Conservation (phyloP, 2,329 filamentous ascomycete genomes). For the Epichloe glyceriae region DNA sequence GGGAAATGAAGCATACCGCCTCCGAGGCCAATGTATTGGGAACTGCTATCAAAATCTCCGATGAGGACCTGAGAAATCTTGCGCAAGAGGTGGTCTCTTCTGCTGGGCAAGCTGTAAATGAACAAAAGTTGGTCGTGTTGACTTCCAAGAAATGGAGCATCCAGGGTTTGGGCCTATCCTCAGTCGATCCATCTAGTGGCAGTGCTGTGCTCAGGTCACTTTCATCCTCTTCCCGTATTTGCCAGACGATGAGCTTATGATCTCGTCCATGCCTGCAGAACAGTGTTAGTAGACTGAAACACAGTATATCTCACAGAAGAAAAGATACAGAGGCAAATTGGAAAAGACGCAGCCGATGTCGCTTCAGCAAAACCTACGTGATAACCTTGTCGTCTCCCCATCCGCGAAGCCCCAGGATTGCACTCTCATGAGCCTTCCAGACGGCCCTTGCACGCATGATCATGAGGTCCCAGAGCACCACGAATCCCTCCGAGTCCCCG, state of each 20-base stretch:
- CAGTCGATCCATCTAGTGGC: slow-evolving; percentile 50
- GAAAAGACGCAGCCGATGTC: background rate
- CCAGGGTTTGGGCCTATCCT: slow-evolving; percentile 56
- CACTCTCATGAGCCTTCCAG: slow-evolving; percentile 72
- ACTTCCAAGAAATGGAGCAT: slow-evolving; percentile 72
- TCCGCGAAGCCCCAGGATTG: slow-evolving; percentile 60
- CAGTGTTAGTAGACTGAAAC: background rate
- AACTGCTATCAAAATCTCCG: slow-evolving; percentile 57
- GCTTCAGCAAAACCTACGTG: slow-evolving; percentile 49
- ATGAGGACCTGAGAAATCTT: slow-evolving; percentile 11
- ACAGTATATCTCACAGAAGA: background rate
- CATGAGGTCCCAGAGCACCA: slow-evolving; percentile 73
- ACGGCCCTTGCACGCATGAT: slow-evolving; percentile 71
- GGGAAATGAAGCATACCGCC: slow-evolving; percentile 33
- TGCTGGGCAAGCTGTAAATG: slow-evolving; percentile 52
- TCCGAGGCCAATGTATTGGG: slow-evolving; percentile 67
- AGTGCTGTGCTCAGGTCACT: slow-evolving; percentile 50
- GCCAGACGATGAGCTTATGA: slow-evolving; percentile 77
- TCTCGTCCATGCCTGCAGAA: slow-evolving; percentile 70
- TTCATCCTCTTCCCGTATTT: slow-evolving; percentile 49
- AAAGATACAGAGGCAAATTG: background rate
- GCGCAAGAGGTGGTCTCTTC: slow-evolving; percentile 13
- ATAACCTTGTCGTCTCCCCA: slow-evolving; percentile 67
- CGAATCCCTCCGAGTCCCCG: slow-evolving; percentile 81
- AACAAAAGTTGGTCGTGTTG: slow-evolving; percentile 92